Evolutionary conservation across 2,329 filamentous ascomycete species (phyloP).

Genomic region (Trichoderma sp.): DNA sequence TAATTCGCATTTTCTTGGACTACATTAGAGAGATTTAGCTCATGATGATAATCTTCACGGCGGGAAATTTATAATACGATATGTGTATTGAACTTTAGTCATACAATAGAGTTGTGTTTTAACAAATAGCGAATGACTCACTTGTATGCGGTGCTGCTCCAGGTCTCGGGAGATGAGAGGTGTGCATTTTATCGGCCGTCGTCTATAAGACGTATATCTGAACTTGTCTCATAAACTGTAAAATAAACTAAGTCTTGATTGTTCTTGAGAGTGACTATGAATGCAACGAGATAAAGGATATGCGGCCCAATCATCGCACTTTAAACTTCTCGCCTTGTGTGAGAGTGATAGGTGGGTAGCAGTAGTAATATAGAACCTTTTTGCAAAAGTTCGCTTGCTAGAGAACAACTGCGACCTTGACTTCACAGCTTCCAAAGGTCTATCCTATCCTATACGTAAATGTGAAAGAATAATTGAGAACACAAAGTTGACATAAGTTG

Average conservation of each 20-base stretch:
- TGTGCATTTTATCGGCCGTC: neutral
- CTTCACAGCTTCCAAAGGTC: neutral
- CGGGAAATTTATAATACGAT: neutral
- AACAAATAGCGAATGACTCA: neutral
- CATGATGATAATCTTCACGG: neutral
- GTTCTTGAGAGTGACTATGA: neutral
- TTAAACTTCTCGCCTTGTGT: neutral
- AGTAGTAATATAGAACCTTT: neutral
- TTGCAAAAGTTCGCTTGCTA: neutral
- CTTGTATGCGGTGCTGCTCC: neutral
- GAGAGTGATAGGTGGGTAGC: neutral
- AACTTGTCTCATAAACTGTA: neutral
- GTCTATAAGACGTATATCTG: neutral
- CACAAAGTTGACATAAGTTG: neutral
- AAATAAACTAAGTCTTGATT: neutral
- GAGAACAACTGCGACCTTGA: neutral
- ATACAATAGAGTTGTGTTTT: too few species aligned
- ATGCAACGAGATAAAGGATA: neutral
- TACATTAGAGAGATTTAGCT: neutral
- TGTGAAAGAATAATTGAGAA: neutral
- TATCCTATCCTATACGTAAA: neutral
- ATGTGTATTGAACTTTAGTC: too few species aligned
- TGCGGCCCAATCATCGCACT: neutral
- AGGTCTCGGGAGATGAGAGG: neutral
- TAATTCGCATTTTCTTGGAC: neutral